These are phyloP conservation scores for Pseudocercospora eumusae DNA, from an alignment of 2,329 filamentous ascomycete genomes.

Conservation along the genomic window DNA sequence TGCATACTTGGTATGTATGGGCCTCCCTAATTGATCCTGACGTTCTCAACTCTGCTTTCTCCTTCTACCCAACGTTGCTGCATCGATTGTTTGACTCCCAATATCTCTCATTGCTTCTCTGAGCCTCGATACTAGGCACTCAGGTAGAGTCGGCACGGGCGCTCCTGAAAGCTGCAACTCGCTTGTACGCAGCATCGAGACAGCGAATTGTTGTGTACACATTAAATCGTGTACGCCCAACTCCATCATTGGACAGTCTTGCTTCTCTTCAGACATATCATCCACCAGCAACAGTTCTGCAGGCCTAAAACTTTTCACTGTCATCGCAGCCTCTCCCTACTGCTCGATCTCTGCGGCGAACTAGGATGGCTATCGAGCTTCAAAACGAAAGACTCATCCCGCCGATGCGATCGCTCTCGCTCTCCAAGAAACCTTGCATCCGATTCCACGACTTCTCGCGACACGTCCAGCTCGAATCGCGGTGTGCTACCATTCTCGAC, in stretches of 20 bases:
- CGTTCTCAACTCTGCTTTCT: background rate
- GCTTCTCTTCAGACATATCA: background rate
- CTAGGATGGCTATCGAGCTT: background rate
- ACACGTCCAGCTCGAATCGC: background rate
- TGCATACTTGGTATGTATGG: too few species aligned
- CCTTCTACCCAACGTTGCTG: background rate
- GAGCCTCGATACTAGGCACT: background rate
- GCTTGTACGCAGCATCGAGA: background rate
- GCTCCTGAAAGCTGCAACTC: background rate
- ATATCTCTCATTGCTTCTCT: background rate
- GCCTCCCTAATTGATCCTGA: background rate
- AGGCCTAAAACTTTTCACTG: background rate
- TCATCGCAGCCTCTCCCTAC: background rate
- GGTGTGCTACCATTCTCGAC: background rate
- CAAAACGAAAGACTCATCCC: conserved; percentile 3
- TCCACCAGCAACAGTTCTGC: background rate
- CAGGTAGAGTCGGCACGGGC: background rate
- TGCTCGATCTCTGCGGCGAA: background rate
- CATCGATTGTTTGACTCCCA: background rate
- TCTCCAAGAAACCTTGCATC: background rate
- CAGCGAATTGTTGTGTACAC: background rate
- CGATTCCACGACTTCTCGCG: background rate
- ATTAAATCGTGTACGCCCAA: background rate
- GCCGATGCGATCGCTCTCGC: background rate
- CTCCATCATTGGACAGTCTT: background rate